Base-by-base conservation (phyloP, 2,329 filamentous ascomycete genomes). In the Diaporthe nobilis region DNA sequence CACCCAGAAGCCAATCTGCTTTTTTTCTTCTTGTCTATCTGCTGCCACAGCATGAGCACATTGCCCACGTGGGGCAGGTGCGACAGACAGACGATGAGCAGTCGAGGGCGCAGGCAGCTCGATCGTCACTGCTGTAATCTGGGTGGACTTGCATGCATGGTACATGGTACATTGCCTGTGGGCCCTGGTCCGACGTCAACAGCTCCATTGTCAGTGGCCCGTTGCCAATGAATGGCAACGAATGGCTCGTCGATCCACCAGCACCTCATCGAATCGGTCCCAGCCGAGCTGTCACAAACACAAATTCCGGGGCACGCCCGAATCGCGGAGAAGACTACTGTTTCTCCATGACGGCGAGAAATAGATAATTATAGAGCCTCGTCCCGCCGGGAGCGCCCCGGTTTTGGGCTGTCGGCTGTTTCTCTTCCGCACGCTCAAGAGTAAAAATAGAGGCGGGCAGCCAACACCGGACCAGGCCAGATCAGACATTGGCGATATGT, bases 221-320 rank as follows among this genome's bases (percentile, higher is more conserved):
- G 20, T 22, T 49, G 17, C 44, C 20, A 39, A 17, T 31, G 17
- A 13, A 31, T 22, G 60, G 60, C 15, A 1, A 34, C 34, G 34
- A 34, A 34, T 34, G 34, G 34, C 34, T 25, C 47, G 63, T 68
- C 63, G 63, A 53, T 68, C 63, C 47, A 47, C 49, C 10, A 31
- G 20, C 8, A 53, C 28, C 47, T 20, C 65, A 17, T 68, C 65
- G 65, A 68, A 68, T 53, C 65, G 65, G 47, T 68, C 47, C 65
- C 65, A 37, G 65, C 65, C 65, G 47, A 68, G 47, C 65, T 68
- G 65, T 68, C 65, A 68, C 47, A 39, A 53, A 68, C 47, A 39
- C 42, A 49, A 49, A 49, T 34, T 34, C 28, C 61, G 28, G 61
- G 61, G 61, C 25, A 47, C 61, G 61, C 25, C 47, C 65, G 47